Conservation (phyloP, 2,329 filamentous ascomycete genomes). For the Microsporum ferrugineum region DNA sequence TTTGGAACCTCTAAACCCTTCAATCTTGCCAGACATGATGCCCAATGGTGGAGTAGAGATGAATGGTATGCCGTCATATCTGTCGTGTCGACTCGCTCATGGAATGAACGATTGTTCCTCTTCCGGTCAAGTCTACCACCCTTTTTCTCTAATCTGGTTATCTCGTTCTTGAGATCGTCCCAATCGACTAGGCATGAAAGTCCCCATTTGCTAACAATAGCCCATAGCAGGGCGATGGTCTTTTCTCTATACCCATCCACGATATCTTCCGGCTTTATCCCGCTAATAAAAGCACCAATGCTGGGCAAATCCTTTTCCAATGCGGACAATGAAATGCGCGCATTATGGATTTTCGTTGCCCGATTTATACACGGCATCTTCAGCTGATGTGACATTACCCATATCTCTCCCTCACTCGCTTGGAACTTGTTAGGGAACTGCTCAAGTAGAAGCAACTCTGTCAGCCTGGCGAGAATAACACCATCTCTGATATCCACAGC, state of each 20-base stretch:
- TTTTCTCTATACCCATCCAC: slow-evolving; percentile 55
- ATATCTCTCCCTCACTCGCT: slow-evolving; percentile 24
- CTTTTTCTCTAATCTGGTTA: slow-evolving; percentile 14
- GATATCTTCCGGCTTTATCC: slow-evolving; percentile 46
- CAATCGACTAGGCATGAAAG: slow-evolving; percentile 45
- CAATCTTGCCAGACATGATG: slow-evolving; percentile 38
- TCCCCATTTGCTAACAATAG: slow-evolving; percentile 47
- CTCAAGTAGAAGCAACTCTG: slow-evolving; percentile 46
- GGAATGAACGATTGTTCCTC: slow-evolving; percentile 14
- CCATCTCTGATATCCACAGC: slow-evolving; percentile 53
- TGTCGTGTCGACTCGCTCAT: slow-evolving; percentile 19
- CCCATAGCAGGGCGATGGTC: slow-evolving; percentile 51
- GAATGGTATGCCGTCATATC: slow-evolving; percentile 22
- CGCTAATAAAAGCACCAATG: slow-evolving; percentile 30
- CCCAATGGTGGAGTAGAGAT: slow-evolving; percentile 46
- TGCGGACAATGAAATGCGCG: slow-evolving; percentile 46
- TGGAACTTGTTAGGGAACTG: slow-evolving; percentile 22
- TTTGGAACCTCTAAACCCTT: slow-evolving; percentile 41
- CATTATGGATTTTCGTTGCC: slow-evolving; percentile 48
- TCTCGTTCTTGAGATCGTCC: slow-evolving; percentile 43
- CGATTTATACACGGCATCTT: slow-evolving; percentile 47
- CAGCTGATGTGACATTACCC: slow-evolving; percentile 45
- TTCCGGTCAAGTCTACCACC: slow-evolving; percentile 6
- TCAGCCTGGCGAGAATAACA: slow-evolving; percentile 46
- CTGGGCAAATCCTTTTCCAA: slow-evolving; percentile 34